These are phyloP conservation scores for Berberis vulgaris DNA, from an alignment of 164 flowering plant genomes.

Conservation along the genomic window DNA sequence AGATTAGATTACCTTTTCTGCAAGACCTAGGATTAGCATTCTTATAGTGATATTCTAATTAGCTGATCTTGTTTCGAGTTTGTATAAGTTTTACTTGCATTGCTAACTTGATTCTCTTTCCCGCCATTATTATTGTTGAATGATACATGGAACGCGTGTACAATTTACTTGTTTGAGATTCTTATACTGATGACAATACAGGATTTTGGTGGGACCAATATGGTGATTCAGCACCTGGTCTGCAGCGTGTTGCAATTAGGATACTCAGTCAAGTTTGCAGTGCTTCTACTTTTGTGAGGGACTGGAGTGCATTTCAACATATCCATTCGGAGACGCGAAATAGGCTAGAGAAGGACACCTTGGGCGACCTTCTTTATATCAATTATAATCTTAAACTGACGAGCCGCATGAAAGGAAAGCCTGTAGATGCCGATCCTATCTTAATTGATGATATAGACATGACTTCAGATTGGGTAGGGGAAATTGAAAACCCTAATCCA, in stretches of 20 bases:
- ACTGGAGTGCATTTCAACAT: conserved; percentile 75
- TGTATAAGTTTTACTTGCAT: background rate
- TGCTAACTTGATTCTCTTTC: no score
- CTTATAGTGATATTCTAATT: no score
- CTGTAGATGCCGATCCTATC: conserved; percentile 59
- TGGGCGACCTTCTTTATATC: conserved; percentile 60
- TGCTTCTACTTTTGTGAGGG: conserved; percentile 47
- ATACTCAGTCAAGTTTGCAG: conserved; percentile 94
- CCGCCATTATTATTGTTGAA: background rate
- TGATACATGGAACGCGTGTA: background rate
- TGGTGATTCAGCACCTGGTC: conserved; percentile 79
- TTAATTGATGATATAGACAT: conserved; percentile 80
- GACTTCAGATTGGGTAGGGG: conserved; percentile 98
- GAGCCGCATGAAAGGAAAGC: conserved; percentile 34
- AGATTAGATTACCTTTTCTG: no score
- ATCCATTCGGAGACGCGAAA: conserved; percentile 84
- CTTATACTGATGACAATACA: conserved; percentile 12
- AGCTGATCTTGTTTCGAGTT: background rate
- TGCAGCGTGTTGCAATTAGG: conserved; percentile 80
- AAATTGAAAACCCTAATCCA: conserved; percentile 61
- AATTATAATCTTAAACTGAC: conserved; percentile 75
- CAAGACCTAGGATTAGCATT: no score
- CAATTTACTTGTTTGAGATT: background rate
- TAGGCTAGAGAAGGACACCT: conserved; percentile 69
- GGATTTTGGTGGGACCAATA: conserved; percentile 96